phyloP scores from a whole-genome alignment of 139 green algal species.

The Micromonas commoda region DNA sequence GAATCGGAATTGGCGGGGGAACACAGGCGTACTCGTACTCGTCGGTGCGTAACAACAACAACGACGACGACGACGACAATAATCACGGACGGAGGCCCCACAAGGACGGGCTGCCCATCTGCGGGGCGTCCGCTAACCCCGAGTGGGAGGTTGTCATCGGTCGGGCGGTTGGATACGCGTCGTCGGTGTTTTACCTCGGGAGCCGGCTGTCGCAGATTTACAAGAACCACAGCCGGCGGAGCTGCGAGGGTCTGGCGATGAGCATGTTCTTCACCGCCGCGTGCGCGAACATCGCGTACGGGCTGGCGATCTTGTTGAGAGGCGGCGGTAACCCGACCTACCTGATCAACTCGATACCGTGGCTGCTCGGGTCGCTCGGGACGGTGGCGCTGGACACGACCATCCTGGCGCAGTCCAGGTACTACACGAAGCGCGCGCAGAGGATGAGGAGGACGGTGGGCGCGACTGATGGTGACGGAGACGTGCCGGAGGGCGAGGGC shows the following conservation, averaged over 20 bases:
- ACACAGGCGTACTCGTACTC: no score
- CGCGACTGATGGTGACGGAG: no score
- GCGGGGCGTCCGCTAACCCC: neutral
- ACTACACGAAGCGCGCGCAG: no score
- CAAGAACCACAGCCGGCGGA: conserved; percentile 60
- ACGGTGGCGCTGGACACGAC: conserved; percentile 70
- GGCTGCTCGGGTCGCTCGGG: conserved; percentile 73
- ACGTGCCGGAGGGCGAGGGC: neutral
- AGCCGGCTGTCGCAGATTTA: conserved; percentile 70
- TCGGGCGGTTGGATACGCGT: conserved; percentile 54
- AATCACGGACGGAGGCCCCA: no score
- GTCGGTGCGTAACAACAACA: no score
- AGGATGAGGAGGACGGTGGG: no score
- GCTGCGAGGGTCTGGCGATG: conserved; percentile 60
- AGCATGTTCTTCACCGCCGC: conserved; percentile 76
- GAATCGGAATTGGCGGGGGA: no score
- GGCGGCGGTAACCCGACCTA: conserved; percentile 32
- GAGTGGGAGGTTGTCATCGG: conserved; percentile 29
- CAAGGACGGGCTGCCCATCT: no score
- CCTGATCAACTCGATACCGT: conserved; percentile 54
- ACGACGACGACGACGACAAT: no score
- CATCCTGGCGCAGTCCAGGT: conserved; percentile 51
- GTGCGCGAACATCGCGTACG: conserved; percentile 67
- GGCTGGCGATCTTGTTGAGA: conserved; percentile 65
- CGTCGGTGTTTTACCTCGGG: conserved; percentile 71